Evolutionary conservation across 2,329 filamentous ascomycete species (phyloP).

Genomic region (Calycina herbarum): DNA sequence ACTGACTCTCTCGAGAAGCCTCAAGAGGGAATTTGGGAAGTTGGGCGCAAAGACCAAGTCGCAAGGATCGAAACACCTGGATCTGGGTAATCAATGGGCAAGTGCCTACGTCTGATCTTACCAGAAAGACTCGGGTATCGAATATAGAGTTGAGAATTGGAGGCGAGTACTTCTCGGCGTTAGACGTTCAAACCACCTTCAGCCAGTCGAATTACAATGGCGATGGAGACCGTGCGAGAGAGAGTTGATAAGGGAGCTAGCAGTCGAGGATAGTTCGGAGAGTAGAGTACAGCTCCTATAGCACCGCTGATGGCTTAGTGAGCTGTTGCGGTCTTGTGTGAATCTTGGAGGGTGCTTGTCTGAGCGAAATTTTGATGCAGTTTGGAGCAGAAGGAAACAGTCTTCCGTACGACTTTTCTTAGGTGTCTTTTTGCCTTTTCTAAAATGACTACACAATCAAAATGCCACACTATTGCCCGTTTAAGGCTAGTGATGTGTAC

Average conservation of each 20-base stretch:
- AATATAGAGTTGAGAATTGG: conserved; percentile 26
- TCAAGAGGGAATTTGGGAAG: conserved; percentile 7
- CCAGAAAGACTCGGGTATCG: conserved; percentile 21
- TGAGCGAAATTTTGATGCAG: conserved; percentile 19
- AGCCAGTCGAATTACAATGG: conserved; percentile 12
- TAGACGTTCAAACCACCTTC: conserved; percentile 8
- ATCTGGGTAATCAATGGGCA: conserved; percentile 17
- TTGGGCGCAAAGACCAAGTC: conserved; percentile 19
- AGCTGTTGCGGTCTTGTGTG: neutral
- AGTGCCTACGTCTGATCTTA: conserved; percentile 15
- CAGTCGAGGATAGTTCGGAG: conserved; percentile 4
- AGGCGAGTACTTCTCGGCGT: conserved; percentile 18
- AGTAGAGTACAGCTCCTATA: neutral
- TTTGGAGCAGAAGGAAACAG: neutral
- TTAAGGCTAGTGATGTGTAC: neutral
- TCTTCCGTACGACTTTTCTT: neutral
- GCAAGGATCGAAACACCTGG: conserved; percentile 27
- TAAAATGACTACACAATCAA: neutral
- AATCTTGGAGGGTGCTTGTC: conserved; percentile 12
- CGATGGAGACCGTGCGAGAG: conserved; percentile 19
- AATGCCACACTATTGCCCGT: neutral
- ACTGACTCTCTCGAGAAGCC: conserved; percentile 4
- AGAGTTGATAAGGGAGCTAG: conserved; percentile 7
- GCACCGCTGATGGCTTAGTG: conserved; percentile 3
- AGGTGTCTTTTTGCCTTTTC: conserved; percentile 12